These are phyloP conservation scores for Xerocomus potaroensis DNA, from an alignment of 768 basidiomycete species.

Conservation along the genomic window DNA sequence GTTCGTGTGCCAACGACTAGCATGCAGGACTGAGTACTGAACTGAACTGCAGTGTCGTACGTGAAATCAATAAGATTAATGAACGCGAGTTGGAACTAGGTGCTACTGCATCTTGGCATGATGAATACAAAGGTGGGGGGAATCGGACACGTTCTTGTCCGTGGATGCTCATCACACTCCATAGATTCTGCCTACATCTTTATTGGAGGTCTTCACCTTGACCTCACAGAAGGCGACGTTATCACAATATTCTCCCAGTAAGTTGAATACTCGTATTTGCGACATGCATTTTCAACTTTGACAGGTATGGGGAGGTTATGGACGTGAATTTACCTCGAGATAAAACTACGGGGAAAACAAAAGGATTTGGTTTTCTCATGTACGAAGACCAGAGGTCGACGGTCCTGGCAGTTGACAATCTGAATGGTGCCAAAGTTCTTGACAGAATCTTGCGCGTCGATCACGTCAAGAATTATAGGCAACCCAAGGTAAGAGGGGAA, in stretches of 20 bases:
- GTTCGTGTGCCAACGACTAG: constrained; percentile 38
- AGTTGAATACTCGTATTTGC: constrained; percentile 29
- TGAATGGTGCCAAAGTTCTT: constrained; percentile 90
- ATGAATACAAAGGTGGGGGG: constrained; percentile 78
- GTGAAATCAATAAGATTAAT: constrained; percentile 93
- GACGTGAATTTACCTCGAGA: constrained; percentile 94
- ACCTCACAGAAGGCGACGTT: constrained; percentile 96
- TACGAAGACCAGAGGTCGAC: constrained; percentile 98
- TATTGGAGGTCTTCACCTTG: constrained; percentile 81
- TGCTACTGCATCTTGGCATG: constrained; percentile 81
- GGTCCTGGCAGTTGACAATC: constrained; percentile 94
- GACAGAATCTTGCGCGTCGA: constrained; percentile 88
- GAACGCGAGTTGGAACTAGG: constrained; percentile 83
- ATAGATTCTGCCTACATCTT: constrained; percentile 94
- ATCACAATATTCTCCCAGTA: constrained; percentile 97
- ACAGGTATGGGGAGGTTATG: constrained; percentile 93
- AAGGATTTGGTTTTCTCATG: constrained; percentile 96
- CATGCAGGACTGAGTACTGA: constrained; percentile 8
- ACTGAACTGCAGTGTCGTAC: constrained; percentile 62
- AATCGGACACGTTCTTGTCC: neutral
- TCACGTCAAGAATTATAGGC: constrained; percentile 89
- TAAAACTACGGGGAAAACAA: constrained; percentile 85
- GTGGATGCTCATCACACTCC: constrained; percentile 4
- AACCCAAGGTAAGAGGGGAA: constrained; percentile 72
- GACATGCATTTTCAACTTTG: neutral